Evolutionary conservation across 768 basidiomycete genomes (phyloP).

Genomic region (Dendrothele bispora): DNA sequence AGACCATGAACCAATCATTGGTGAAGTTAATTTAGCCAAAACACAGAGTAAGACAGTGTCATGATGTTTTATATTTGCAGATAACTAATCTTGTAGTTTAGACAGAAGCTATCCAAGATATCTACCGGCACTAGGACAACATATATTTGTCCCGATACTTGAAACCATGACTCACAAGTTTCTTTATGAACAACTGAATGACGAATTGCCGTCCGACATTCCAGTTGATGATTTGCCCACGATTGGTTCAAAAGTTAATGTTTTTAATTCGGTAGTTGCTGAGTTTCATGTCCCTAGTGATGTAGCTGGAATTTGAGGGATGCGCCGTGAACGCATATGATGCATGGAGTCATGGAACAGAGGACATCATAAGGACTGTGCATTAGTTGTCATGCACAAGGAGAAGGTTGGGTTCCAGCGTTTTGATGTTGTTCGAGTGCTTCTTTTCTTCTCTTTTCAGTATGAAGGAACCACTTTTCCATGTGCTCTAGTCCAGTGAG

Average conservation of each 20-base stretch:
- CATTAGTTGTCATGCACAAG: conserved; percentile 13
- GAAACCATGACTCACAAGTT: no score
- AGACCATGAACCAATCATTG: not conserved
- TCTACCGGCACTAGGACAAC: no score
- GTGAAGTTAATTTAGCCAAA: conserved; percentile 8
- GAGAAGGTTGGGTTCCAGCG: conserved; percentile 14
- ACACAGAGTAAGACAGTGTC: not conserved
- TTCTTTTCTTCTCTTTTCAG: conserved; percentile 21
- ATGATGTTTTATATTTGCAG: not conserved
- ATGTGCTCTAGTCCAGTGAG: conserved; percentile 23
- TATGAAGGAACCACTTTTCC: conserved; percentile 13
- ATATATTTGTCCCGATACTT: no score
- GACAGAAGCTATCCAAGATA: no score
- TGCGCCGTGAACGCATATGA: conserved; percentile 21
- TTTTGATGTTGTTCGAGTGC: conserved; percentile 15
- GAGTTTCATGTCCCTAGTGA: conserved; percentile 20
- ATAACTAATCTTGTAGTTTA: no score
- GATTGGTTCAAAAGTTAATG: not conserved
- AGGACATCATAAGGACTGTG: conserved; percentile 16
- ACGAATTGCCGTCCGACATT: not conserved
- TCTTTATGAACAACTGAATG: not conserved
- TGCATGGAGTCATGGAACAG: conserved; percentile 16
- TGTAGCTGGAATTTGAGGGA: conserved; percentile 15
- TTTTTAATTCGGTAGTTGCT: conserved; percentile 16
- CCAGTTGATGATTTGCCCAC: not conserved